Evolutionary conservation across 305 asterid genomes (phyloP).

Genomic region (Euphrasia arctica): DNA sequence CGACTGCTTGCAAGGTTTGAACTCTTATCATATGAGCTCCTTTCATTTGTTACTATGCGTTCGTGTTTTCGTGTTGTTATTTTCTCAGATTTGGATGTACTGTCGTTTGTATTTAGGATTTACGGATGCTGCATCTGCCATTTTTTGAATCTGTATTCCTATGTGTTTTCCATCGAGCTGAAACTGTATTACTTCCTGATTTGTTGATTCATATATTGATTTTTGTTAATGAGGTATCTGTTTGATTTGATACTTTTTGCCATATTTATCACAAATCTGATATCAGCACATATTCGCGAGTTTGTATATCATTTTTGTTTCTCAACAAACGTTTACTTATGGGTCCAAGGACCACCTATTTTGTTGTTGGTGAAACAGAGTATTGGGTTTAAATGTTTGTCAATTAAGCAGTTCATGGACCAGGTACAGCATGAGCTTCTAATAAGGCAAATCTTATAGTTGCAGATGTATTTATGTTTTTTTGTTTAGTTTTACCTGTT

Average conservation of each 20-base stretch:
- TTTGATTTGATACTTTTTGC: background rate
- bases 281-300: no score
- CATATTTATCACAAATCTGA: background rate
- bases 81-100: constrained; percentile 9
- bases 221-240: background rate
- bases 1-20: constrained; percentile 49
- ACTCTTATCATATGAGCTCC: background rate
- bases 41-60: background rate
- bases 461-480: background rate
- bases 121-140: constrained; percentile 13
- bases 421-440: background rate
- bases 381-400: background rate
- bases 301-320: no score
- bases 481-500: background rate
- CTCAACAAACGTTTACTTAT: no score
- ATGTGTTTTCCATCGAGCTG: background rate
- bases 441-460: background rate
- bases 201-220: background rate
- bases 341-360: no score
- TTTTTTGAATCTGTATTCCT: background rate
- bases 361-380: no score
- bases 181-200: background rate
- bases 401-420: background rate
- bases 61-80: background rate
- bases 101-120: background rate